phyloP scores from a whole-genome alignment of 768 basidiomycete species.

The Pulveroboletus ravenelii region DNA sequence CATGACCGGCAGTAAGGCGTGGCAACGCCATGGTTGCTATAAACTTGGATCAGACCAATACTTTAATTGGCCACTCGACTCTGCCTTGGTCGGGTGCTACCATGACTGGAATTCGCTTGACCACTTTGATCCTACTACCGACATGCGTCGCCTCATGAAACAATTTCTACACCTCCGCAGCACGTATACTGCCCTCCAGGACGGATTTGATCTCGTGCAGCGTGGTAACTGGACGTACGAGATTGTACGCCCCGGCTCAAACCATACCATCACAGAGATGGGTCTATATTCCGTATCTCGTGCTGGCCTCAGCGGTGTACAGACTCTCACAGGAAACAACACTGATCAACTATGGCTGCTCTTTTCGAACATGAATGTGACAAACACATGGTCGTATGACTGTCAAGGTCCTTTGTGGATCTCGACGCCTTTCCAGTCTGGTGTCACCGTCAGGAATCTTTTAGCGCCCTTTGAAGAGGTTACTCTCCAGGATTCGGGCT shows the following conservation, averaged over 20 bases:
- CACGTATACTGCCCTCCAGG: slow-evolving; percentile 70
- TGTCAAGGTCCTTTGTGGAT: slow-evolving; percentile 67
- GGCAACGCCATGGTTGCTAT: slow-evolving; percentile 94
- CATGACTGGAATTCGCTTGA: slow-evolving; percentile 93
- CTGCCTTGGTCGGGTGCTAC: slow-evolving; percentile 72
- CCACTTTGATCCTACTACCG: slow-evolving; percentile 89
- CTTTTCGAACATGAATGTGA: slow-evolving; percentile 80
- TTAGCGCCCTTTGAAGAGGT: slow-evolving; percentile 83
- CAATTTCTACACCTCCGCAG: slow-evolving; percentile 70
- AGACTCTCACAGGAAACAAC: slow-evolving; percentile 56
- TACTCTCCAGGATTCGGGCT: slow-evolving; percentile 58
- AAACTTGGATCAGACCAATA: slow-evolving; percentile 86
- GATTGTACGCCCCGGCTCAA: slow-evolving; percentile 82
- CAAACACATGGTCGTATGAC: slow-evolving; percentile 56
- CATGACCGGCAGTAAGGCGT: slow-evolving; percentile 79
- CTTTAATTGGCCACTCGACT: slow-evolving; percentile 87
- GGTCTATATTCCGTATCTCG: slow-evolving; percentile 84
- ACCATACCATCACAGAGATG: slow-evolving; percentile 74
- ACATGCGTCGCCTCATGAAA: slow-evolving; percentile 65
- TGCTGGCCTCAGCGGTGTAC: slow-evolving; percentile 51
- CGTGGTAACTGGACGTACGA: slow-evolving; percentile 80
- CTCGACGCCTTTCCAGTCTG: slow-evolving; percentile 66
- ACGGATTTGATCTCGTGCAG: slow-evolving; percentile 82
- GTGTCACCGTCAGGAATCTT: slow-evolving; percentile 64
- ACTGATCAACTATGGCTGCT: slow-evolving; percentile 77